Evolutionary conservation across 176 grass and related monocot genomes (phyloP), one percentile per base, ranked within the genome.

Genomic region (Saccharum spontaneum): DNA sequence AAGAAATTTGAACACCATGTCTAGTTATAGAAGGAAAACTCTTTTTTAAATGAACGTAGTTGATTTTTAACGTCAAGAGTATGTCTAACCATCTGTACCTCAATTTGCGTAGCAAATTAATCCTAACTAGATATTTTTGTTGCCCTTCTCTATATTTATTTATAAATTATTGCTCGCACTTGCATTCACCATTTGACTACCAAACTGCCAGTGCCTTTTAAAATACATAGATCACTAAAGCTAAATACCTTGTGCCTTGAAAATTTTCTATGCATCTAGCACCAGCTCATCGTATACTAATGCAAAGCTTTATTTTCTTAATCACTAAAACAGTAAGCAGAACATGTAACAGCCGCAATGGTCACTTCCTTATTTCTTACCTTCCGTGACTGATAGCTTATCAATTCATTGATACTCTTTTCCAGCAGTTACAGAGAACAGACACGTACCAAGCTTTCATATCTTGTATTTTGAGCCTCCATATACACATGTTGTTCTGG

Each of bases 401-500:
- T 10, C 57, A 24, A 57, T 44, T 81, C 18, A 87, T 76, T 15
- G 45, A 49, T 48, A 45, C 13, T 82, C 37, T 54, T 83, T 63
- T 50, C 54, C 41, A 83, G 4, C 2, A 13, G 10, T 60, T 83
- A 34, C 61, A 14, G 28, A 77, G 16, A 71, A 30, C 41, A 63
- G 34, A 11, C 16, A 38, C 31, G 28, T 78, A 59, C 24, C 44
- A 52, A 36, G 23, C 34, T 68, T 68, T 84, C 4, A 7, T 55
- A 10, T 79, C 18, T 61, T 37, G 41, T 67, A 28, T 67, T 52
- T 71, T 16, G 18, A 55, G 17, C 54, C 40, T 88, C 5, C 28
- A 61, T 80, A 33, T 71, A 15, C 7, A 26, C 18, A 46, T 40
- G 30, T 49, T 63, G 16, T 88, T 48, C 44, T 23, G 10, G 43